phyloP scores from a whole-genome alignment of 495 filamentous ascomycete genomes.

The Acidiella bohemica region DNA sequence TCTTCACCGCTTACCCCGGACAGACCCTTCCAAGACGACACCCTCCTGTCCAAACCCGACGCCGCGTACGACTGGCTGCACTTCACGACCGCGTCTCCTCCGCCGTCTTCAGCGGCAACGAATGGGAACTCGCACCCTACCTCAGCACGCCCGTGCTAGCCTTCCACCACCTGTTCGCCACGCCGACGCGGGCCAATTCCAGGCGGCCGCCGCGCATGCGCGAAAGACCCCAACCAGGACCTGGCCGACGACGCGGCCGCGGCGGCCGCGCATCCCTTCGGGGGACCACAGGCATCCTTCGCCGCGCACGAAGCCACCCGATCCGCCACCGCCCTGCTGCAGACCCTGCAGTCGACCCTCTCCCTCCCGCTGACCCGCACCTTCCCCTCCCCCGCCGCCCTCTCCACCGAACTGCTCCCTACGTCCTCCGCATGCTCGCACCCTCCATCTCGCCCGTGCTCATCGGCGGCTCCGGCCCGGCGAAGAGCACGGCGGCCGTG shows the following conservation, averaged over 20 bases:
- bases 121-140: constrained; percentile 80
- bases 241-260: too few species aligned
- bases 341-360: constrained; percentile 39
- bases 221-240: constrained; percentile 36
- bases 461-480: constrained; percentile 31
- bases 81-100: constrained; percentile 78
- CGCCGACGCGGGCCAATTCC: constrained; percentile 25
- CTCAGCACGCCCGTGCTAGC: constrained; percentile 72
- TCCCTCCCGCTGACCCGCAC: too few species aligned
- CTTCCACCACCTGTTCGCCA: constrained; percentile 84
- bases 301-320: constrained; percentile 56
- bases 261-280: constrained; percentile 69
- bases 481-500: constrained; percentile 58
- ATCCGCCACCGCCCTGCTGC: constrained; percentile 52
- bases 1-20: constrained; percentile 74
- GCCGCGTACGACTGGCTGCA: constrained; percentile 85
- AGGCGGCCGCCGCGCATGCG: constrained; percentile 34
- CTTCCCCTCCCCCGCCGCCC: constrained; percentile 56
- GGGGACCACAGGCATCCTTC: constrained; percentile 72
- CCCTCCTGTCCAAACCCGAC: constrained; percentile 73
- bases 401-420: constrained; percentile 61
- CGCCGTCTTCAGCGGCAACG: constrained; percentile 58
- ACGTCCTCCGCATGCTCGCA: constrained; percentile 65
- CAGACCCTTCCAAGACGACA: constrained; percentile 85
- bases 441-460: constrained; percentile 89